phyloP scores from a whole-genome alignment of 768 basidiomycete genomes.

The Hydnomerulius pinastri region DNA sequence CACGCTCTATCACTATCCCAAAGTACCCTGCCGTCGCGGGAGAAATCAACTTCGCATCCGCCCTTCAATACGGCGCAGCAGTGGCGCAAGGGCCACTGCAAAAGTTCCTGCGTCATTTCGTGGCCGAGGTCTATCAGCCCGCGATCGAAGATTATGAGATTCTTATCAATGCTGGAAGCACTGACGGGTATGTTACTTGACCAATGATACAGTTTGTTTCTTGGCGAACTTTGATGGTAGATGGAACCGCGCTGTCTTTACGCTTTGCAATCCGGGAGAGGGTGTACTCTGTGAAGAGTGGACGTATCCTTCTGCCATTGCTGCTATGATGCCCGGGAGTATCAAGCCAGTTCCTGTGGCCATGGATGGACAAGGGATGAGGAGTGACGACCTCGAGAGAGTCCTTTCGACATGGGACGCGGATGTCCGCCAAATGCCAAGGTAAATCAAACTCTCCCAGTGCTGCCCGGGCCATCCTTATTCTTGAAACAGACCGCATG shows the following conservation, averaged over 20 bases:
- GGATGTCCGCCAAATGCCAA: slow-evolving; percentile 49
- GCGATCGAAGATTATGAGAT: slow-evolving; percentile 61
- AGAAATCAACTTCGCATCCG: slow-evolving; percentile 59
- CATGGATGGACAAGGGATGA: slow-evolving; percentile 74
- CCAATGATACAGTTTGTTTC: background rate
- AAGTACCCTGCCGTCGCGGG: slow-evolving; percentile 53
- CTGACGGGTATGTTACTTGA: slow-evolving; percentile 49
- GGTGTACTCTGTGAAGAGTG: slow-evolving; percentile 64
- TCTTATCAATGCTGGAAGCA: slow-evolving; percentile 66
- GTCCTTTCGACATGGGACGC: slow-evolving; percentile 70
- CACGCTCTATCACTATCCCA: slow-evolving; percentile 52
- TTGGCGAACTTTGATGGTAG: slow-evolving; percentile 27
- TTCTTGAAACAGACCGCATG: slow-evolving; percentile 52
- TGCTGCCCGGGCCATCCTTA: background rate
- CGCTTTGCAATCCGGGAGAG: slow-evolving; percentile 70
- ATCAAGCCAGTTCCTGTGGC: slow-evolving; percentile 54
- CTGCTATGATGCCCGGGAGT: slow-evolving; percentile 34
- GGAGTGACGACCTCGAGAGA: slow-evolving; percentile 57
- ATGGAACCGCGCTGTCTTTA: slow-evolving; percentile 57
- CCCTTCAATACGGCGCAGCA: slow-evolving; percentile 66
- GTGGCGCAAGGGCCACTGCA: slow-evolving; percentile 24
- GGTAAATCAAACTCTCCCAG: slow-evolving; percentile 40
- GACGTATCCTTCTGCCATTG: slow-evolving; percentile 68
- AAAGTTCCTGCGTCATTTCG: slow-evolving; percentile 37
- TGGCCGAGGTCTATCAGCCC: slow-evolving; percentile 48